Evolutionary conservation across 2,329 filamentous ascomycete species (phyloP), one percentile per base, ranked within the genome.

Genomic region (Arthroderma uncinatum): DNA sequence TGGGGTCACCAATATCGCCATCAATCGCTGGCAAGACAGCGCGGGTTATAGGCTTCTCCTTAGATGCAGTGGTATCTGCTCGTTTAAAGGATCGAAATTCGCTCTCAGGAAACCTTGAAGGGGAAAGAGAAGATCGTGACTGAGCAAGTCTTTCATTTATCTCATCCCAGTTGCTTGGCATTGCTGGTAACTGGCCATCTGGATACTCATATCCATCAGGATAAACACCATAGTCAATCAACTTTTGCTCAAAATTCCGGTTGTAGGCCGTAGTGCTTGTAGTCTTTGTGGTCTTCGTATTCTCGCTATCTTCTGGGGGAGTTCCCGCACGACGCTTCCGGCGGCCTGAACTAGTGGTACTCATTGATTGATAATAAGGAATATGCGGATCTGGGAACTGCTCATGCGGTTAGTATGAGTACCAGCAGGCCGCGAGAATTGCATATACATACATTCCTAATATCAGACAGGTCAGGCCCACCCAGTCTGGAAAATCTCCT

Each of bases 201-300:
- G 57, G 62, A 57, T 64, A 65, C 48, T 58, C 60, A 33, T 66
- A 65, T 23, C 56, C 64, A 44, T 58, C 28, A 25, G 67, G 60
- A 54, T 71, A 68, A 39, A 74, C 60, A 14, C 57, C 57, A 60
- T 67, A 44, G 56, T 76, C 68, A 55, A 69, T 67, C 44, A 76
- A 60, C 53, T 72, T 65, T 56, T 71, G 67, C 55, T 72, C 64
- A 62, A 74, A 75, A 57, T 64, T 61, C 47, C 63, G 62, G 61
- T 70, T 60, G 59, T 73, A 72, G 1, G 63, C 59, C 44, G 52
- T 37, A 28, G 30, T 54, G 34, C 39, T 56, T 6, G 40, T 36
- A 8, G 39, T 48, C 28, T 33, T 56, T n/a, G 54, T 48, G 16
- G 54, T 47, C 62, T 61, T n/a, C n/a, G n/a, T 28, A n/a, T 3